Base-by-base conservation (phyloP, 2,329 filamentous ascomycete genomes). In the Hirsutella minnesotensis region DNA sequence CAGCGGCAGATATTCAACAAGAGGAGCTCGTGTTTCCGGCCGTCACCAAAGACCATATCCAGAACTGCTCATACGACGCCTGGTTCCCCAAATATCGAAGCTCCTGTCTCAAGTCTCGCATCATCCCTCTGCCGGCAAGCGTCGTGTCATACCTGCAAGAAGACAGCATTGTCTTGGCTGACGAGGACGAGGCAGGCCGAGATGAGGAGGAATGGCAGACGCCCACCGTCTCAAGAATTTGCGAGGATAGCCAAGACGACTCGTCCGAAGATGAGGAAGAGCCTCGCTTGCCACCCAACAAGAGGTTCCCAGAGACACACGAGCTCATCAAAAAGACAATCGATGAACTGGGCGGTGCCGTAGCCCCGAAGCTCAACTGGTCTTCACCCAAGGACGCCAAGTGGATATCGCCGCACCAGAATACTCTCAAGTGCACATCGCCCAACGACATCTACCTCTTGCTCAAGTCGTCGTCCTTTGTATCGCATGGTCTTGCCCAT, bases 291-390 rank as follows among this genome's bases (percentile, higher is more conserved):
- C 72, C 62, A 3, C 75, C 77, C 19, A 72, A 80, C 57, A 54
- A 68, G 52, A 68, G 75, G 31, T 79, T 86, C 64, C 64, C 79
- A 9, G 82, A 86, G 30, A 75, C 89, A 2, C 92, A 98, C 61
- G 69, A 79, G 37, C 64, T 75, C 44, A 87, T 98, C 60, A 83
- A 81, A 58, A 69, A 77, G 20, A 84, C 77, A 35, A 95, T 98
- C 48, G 64, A 70, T 12, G 83, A 89, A 53, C 74, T 96, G 1
- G 89, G 86, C 15, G 90, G 90, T 46, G 79, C 81, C 46, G 89
- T 95, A 9, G 81, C 84, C 2, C 92, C 92, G 1, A 98, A 98
- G 63, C 69, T 98, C 38, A 96, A 96, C 67, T 98, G 92, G 92
- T 95, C 89, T 5, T 82, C 88, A 4, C 92, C 92, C 4, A 95